Percentiles rank a stretch among this genome's conserved stretches.
Conservation (phyloP, 2,329 filamentous ascomycete genomes). For the Lasiodiplodia sp. region DNA sequence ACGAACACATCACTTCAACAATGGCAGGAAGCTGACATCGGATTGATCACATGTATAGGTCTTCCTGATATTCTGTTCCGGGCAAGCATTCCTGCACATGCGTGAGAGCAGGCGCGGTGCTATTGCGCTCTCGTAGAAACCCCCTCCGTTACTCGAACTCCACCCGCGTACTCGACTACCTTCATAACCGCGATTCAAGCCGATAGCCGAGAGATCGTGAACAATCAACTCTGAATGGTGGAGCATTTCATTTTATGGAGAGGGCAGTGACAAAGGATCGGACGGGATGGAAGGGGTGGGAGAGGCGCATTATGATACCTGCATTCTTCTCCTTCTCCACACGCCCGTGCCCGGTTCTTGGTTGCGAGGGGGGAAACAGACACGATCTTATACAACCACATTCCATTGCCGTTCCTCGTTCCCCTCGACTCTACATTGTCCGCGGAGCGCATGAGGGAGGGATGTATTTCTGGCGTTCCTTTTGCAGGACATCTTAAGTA, state of each 20-base stretch:
- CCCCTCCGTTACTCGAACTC: not conserved
- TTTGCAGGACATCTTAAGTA: not conserved
- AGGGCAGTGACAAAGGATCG: not conserved
- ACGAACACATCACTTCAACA: not conserved
- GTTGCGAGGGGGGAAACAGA: not conserved
- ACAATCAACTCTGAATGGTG: not conserved
- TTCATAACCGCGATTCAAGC: not conserved
- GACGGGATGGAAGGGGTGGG: not conserved
- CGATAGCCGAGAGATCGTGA: not conserved
- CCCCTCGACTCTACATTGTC: not conserved
- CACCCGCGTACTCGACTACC: not conserved
- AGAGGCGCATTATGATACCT: not conserved
- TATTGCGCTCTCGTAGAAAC: conserved; percentile 71
- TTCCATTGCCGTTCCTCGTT: not conserved
- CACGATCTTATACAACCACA: conserved; percentile 6
- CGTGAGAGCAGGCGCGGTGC: conserved; percentile 83
- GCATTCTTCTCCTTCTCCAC: not conserved
- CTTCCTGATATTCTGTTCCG: conserved; percentile 90
- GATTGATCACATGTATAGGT: conserved; percentile 60
- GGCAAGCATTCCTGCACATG: conserved; percentile 86
- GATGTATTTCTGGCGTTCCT: conserved; percentile 20
- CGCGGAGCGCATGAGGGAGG: not conserved
- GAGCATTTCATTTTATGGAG: not conserved
- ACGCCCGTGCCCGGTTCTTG: not conserved
- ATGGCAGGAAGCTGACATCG: not conserved